phyloP scores from a whole-genome alignment of 352 stramenopile species.

The Globisporangium perplexum region DNA sequence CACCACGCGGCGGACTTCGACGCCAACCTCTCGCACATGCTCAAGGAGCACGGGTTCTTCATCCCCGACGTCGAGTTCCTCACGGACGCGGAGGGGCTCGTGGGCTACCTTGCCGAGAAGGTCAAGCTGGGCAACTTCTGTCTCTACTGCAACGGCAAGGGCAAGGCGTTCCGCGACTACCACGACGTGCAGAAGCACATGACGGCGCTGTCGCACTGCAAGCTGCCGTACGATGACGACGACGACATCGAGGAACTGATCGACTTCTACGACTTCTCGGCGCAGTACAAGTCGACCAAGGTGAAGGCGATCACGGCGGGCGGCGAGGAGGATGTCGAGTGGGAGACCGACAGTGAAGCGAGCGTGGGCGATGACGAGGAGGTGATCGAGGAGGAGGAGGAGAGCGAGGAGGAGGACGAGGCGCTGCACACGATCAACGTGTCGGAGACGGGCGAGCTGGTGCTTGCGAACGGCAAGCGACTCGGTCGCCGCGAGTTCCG shows the following conservation, averaged over 20 bases:
- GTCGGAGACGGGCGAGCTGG: constrained; percentile 86
- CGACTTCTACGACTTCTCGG: constrained; percentile 90
- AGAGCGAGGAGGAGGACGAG: constrained; percentile 44
- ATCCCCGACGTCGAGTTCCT: constrained; percentile 93
- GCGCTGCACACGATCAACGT: constrained; percentile 59
- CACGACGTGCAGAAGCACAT: constrained; percentile 95
- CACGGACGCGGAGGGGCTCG: constrained; percentile 84
- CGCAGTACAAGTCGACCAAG: constrained; percentile 63
- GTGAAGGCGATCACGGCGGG: constrained; percentile 18
- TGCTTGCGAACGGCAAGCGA: constrained; percentile 76
- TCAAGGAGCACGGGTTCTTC: constrained; percentile 93
- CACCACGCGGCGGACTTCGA: constrained; percentile 60
- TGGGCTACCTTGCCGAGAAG: constrained; percentile 94
- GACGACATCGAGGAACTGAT: constrained; percentile 87
- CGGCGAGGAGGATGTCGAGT: constrained; percentile 45
- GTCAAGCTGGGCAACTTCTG: constrained; percentile 94
- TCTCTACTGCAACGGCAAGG: constrained; percentile 93
- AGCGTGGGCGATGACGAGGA: constrained; percentile 73
- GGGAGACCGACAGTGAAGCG: constrained; percentile 79
- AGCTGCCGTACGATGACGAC: constrained; percentile 87
- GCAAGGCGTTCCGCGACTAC: constrained; percentile 85
- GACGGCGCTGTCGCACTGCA: constrained; percentile 88
- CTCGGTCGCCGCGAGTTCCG: constrained; percentile 87
- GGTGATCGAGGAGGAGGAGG: constrained; percentile 49
- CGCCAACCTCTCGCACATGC: constrained; percentile 86